Base-by-base conservation (phyloP, 2,329 filamentous ascomycete species). In the Magnaporthiopsis rhizophila region DNA sequence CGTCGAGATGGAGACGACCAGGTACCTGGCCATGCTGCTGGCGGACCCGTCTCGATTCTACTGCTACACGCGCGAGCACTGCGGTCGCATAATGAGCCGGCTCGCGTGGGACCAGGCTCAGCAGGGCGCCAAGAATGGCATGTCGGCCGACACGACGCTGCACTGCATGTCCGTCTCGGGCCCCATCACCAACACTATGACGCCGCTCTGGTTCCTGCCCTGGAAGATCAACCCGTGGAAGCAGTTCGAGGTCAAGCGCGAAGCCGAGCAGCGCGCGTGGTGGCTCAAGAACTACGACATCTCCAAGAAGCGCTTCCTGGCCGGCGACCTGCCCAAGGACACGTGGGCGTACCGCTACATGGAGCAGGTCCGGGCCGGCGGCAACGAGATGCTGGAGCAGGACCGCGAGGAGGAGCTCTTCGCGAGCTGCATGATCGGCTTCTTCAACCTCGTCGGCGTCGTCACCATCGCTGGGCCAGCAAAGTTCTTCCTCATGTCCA, bases 111-210 rank as follows among this genome's bases (percentile, higher is more conserved):
- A 81, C 66, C 79, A 82, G 67, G 79, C 80, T 4, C 73, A 78
- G 0, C 77, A 79, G 65, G 80, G 80, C 26, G 74, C 74, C 63
- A 69, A 71, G 50, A 81, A 80, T 67, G 80, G 79, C 58, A 76
- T 80, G 59, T 78, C 75, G 65, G 80, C 80, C 63, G 78, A 80
- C 71, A 69, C 70, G 64, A 83, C 79, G 2, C 73, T 82, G 60
- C 79, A 78, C 62, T 79, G 77, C 68, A 82, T 82, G 80, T 81
- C 79, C 24, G 77, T 82, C n/a, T 81, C 79, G 5, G 80, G 80
- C 0, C 79, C 80, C 18, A 73, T 83, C 63, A 78, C 81, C 69
- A 83, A 83, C 71, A 80, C 79, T 3, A 69, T 81, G 69, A 77
- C 79, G n/a, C 79, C 79, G 0, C 70, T 83, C 3, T 83, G 80